A percentile compares a stretch with the other conserved stretches of the same genome.
phyloP scores from a whole-genome alignment of 2,329 filamentous ascomycete genomes.

The Botrytis paeoniae region DNA sequence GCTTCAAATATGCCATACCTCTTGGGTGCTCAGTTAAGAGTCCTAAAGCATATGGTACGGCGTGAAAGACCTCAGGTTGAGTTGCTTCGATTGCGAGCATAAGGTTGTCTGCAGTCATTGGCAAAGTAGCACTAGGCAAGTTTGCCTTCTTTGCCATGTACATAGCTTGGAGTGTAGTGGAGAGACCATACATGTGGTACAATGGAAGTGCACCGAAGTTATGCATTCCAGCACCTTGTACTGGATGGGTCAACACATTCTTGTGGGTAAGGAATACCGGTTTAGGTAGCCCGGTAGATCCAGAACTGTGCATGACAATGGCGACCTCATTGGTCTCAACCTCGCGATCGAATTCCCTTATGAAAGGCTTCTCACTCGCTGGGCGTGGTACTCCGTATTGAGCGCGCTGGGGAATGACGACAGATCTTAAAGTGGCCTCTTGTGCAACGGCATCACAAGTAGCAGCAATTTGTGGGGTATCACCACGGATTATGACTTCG shows the following conservation, averaged over 20 bases:
- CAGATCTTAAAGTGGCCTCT: slow-evolving; percentile 13
- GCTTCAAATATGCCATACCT: slow-evolving; percentile 48
- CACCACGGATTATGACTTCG: slow-evolving; percentile 23
- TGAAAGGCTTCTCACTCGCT: slow-evolving; percentile 13
- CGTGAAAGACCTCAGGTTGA: slow-evolving; percentile 41
- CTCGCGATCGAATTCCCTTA: slow-evolving; percentile 17
- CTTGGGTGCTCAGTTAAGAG: slow-evolving; percentile 56
- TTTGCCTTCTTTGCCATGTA: slow-evolving; percentile 49
- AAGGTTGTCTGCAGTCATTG: slow-evolving; percentile 51
- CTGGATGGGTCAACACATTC: slow-evolving; percentile 46
- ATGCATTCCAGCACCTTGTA: slow-evolving; percentile 39
- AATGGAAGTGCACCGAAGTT: slow-evolving; percentile 55
- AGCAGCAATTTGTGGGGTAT: slow-evolving; percentile 7
- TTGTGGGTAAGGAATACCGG: slow-evolving; percentile 58
- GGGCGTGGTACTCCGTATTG: slow-evolving; percentile 16
- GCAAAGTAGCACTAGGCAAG: slow-evolving; percentile 53
- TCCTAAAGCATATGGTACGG: slow-evolving; percentile 57
- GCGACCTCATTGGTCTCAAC: slow-evolving; percentile 19
- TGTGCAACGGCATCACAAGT: slow-evolving; percentile 13
- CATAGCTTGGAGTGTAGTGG: slow-evolving; percentile 52
- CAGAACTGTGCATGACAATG: slow-evolving; percentile 38
- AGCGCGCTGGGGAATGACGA: slow-evolving; percentile 19
- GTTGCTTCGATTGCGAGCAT: slow-evolving; percentile 44
- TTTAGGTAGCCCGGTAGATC: slow-evolving; percentile 60
- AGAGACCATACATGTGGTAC: slow-evolving; percentile 58